Evolutionary conservation across 1,139 yeast genomes (phyloP), one percentile per base, ranked within the genome.

Genomic region (Yamadazyma sp.): DNA sequence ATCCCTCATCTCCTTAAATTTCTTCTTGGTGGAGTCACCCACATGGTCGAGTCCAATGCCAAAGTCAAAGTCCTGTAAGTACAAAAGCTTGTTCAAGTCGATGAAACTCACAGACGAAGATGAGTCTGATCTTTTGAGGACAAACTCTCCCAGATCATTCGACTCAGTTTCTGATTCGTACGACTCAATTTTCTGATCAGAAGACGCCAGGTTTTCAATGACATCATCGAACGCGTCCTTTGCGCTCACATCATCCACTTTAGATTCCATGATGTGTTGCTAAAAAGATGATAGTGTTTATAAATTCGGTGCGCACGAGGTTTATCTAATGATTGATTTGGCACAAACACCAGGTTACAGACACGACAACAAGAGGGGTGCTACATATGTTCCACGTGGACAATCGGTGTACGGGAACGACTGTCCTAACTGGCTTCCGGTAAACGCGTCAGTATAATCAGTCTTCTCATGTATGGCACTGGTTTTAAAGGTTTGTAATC

Each of bases 11-110:
- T 57, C 61, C 13, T 57, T 59, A 46, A 71, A 57, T 44, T 50
- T 55, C 47, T 62, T 64, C 44, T 56, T 62, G 33, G 76, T 65
- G 13, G 62, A 43, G 21, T 56, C 71, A 22, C 69, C 54, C 17
- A 69, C 67, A n/a, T 52, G 54, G 42, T 67, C 71, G 26, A 68
- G 45, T 12, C 67, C 69, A 34, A 65, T 45, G 5, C 76, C 76
- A 49, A 70, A 71, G 45, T 71, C 77, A 45, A 69, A 71, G 38
- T 71, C 77, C 22, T 61, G 67, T 37, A 65, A 53, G 42, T 70
- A 59, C 27, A 70, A 46, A 12, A 70, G 55, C 44, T 63, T 64
- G 21, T 67, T 57, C 34, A 71, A 48, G 42, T 70, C 76, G 17
- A 68, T 55, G 42, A 56, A 69, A 15, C 69, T 59, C 6, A 65